These are phyloP conservation scores for Cardamine chenopodiifolia DNA, from an alignment of 345 rosid genomes.

Conservation along the genomic window DNA sequence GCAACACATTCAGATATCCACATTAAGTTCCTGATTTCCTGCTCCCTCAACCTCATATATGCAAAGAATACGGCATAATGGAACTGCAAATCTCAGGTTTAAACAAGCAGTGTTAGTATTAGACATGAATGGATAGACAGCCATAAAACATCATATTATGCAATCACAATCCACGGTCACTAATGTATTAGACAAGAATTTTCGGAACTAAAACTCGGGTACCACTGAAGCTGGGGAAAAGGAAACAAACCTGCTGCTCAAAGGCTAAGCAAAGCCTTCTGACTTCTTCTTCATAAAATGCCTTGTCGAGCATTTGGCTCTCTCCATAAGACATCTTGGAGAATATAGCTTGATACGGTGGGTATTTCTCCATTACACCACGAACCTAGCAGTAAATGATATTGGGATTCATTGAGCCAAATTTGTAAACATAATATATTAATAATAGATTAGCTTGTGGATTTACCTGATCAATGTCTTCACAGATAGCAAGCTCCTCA, in stretches of 20 bases:
- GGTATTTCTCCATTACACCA: slow-evolving; percentile 85
- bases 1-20: slow-evolving; percentile 99
- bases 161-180: too few species aligned
- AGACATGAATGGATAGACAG: background rate
- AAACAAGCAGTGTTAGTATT: background rate
- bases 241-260: slow-evolving; percentile 96
- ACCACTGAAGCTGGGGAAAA: too few species aligned
- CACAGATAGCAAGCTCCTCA: slow-evolving; percentile 86
- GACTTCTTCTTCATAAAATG: slow-evolving; percentile 98
- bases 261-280: slow-evolving; percentile 96
- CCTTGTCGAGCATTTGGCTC: slow-evolving; percentile 98
- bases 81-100: slow-evolving; percentile 58
- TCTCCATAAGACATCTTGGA: slow-evolving; percentile 89
- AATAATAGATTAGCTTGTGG: background rate
- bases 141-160: background rate
- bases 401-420: background rate
- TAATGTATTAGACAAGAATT: too few species aligned
- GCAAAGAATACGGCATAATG: slow-evolving; percentile 94
- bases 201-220: background rate
- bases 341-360: slow-evolving; percentile 90
- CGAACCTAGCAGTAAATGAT: slow-evolving; percentile 63
- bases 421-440: too few species aligned
- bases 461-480: slow-evolving; percentile 84
- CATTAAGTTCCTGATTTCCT: slow-evolving; percentile 97
- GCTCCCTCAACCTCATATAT: slow-evolving; percentile 98